Percentiles rank a stretch among this genome's conserved stretches.
These are phyloP conservation scores for Fragilariopsis cylindrus DNA, from an alignment of 108 stramenopile genomes.

Conservation along the genomic window DNA sequence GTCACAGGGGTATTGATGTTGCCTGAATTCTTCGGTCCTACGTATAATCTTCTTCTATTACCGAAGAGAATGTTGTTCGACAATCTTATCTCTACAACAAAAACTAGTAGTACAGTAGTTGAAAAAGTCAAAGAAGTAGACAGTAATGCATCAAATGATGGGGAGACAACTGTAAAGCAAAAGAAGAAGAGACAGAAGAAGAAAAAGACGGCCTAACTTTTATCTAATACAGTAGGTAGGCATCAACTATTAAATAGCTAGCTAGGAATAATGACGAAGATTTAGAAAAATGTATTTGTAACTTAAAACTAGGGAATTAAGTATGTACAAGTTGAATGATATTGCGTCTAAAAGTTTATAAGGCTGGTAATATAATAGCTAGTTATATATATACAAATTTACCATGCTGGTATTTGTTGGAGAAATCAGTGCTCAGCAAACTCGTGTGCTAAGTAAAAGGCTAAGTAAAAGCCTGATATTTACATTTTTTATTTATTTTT, in stretches of 20 bases:
- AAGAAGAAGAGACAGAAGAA: slow-evolving; percentile 20
- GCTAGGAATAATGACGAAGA: not conserved
- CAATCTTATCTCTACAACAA: not conserved
- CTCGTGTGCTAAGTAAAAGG: not conserved
- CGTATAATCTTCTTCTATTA: slow-evolving; percentile 60
- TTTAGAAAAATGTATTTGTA: too few relatives aligned
- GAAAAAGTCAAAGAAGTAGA: not conserved
- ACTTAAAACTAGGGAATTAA: too few relatives aligned
- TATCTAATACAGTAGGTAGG: not conserved
- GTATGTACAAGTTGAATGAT: too few relatives aligned
- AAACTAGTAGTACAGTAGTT: not conserved
- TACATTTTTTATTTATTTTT: slow-evolving; percentile 1
- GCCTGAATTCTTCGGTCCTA: slow-evolving; percentile 66
- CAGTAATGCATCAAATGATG: not conserved
- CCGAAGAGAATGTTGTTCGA: slow-evolving; percentile 9
- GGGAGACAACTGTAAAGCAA: not conserved
- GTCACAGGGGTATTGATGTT: slow-evolving; percentile 61
- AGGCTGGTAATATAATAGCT: too few relatives aligned
- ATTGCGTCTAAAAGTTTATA: too few relatives aligned
- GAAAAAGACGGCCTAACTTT: slow-evolving; percentile 14
- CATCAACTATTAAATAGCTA: not conserved
- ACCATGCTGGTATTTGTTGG: too few relatives aligned
- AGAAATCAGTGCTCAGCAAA: not conserved
- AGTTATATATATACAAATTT: too few relatives aligned
- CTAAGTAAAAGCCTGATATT: not conserved